Conservation (phyloP, 2,329 filamentous ascomycete species). For the Diaporthe batatas region DNA sequence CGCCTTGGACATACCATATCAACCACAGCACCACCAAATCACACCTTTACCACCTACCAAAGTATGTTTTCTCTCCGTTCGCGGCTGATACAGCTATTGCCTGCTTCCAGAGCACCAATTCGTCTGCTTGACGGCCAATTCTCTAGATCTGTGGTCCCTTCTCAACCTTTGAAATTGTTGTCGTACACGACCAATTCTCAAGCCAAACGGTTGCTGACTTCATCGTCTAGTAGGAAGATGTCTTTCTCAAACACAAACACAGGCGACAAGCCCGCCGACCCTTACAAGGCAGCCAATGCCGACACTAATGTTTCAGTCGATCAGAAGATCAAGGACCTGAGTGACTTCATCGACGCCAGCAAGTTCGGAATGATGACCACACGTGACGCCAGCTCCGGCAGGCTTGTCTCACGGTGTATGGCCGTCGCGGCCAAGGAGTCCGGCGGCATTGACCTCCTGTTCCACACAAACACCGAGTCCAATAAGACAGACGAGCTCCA, state of each 20-base stretch:
- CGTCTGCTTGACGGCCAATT: not conserved
- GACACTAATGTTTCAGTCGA: constrained; percentile 74
- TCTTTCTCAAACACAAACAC: constrained; percentile 71
- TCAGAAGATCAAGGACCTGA: constrained; percentile 82
- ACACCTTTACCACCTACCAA: not conserved
- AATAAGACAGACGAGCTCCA: constrained; percentile 87
- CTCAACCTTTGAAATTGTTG: not conserved
- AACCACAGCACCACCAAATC: not conserved
- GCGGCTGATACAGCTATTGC: not conserved
- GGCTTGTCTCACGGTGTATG: constrained; percentile 87
- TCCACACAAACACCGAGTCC: constrained; percentile 92
- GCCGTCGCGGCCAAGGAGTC: constrained; percentile 84
- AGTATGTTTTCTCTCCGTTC: constrained; percentile 38
- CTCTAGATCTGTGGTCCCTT: not conserved
- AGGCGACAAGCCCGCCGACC: constrained; percentile 76
- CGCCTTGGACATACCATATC: not conserved
- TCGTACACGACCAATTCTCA: not conserved
- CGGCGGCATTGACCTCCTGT: constrained; percentile 84
- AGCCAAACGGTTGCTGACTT: constrained; percentile 26
- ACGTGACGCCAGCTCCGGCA: constrained; percentile 71
- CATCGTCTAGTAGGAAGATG: constrained; percentile 38
- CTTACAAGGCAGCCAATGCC: constrained; percentile 81
- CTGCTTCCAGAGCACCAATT: not conserved
- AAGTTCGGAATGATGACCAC: constrained; percentile 96
- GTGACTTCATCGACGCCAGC: constrained; percentile 75